phyloP scores from a whole-genome alignment of 208 protist species.

The Porcisia deanei region DNA sequence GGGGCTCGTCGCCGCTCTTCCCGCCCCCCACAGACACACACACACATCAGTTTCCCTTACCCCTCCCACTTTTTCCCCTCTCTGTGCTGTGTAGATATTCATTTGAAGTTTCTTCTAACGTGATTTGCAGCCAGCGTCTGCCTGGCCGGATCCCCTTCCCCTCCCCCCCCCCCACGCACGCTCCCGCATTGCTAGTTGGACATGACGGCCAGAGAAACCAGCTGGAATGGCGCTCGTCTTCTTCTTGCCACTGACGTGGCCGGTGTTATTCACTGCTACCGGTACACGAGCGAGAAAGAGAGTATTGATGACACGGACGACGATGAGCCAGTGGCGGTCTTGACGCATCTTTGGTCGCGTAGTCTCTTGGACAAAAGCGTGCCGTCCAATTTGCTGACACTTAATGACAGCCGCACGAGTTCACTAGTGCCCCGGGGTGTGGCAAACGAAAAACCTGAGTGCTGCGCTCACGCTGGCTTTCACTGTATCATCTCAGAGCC shows the following conservation, averaged over 20 bases:
- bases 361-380: not conserved
- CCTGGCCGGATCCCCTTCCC: too few species aligned
- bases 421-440: not conserved
- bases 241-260: slow-evolving; percentile 17
- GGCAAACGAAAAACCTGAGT: not conserved
- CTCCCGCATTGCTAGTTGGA: not conserved
- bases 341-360: slow-evolving; percentile 17
- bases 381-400: not conserved
- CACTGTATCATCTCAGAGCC: slow-evolving; percentile 23
- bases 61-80: too few species aligned
- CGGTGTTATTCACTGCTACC: slow-evolving; percentile 27
- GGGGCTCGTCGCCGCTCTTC: too few species aligned
- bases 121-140: too few species aligned
- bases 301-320: not conserved
- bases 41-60: too few species aligned
- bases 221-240: not conserved
- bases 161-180: not conserved
- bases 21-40: too few species aligned
- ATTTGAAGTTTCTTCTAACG: too few species aligned
- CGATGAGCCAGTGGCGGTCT: not conserved
- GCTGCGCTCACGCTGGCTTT: slow-evolving; percentile 5
- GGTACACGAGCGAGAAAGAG: slow-evolving; percentile 8
- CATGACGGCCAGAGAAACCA: not conserved
- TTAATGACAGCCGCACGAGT: not conserved
- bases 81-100: too few species aligned